phyloP scores from a whole-genome alignment of 495 filamentous ascomycete species.

The Penicillium soppii region DNA sequence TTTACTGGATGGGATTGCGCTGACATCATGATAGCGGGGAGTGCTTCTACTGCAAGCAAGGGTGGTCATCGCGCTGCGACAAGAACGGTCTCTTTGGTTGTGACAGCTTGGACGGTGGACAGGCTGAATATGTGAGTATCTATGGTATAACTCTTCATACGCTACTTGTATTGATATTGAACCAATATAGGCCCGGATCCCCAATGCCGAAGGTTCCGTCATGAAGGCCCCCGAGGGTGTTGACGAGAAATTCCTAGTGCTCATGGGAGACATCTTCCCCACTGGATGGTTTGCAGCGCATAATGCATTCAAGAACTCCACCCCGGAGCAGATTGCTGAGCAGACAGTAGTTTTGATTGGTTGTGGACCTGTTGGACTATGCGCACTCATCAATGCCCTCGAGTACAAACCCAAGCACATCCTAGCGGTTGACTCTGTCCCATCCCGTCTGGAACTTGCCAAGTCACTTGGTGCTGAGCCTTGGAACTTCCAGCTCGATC shows the following conservation, averaged over 20 bases:
- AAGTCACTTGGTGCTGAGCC: conserved; percentile 78
- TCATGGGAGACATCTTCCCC: conserved; percentile 62
- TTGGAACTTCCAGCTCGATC: conserved; percentile 74
- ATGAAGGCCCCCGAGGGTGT: conserved; percentile 75
- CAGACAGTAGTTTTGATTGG: conserved; percentile 81
- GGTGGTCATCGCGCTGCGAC: conserved; percentile 81
- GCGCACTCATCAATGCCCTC: conserved; percentile 79
- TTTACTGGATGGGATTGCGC: neutral
- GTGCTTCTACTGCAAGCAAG: conserved; percentile 89
- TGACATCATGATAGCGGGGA: conserved; percentile 52
- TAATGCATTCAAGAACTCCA: conserved; percentile 73
- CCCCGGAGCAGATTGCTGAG: conserved; percentile 59
- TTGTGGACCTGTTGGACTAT: conserved; percentile 87
- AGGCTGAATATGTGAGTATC: conserved; percentile 73
- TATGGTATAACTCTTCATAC: neutral
- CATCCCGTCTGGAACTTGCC: conserved; percentile 75
- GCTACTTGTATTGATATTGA: neutral
- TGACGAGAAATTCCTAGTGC: conserved; percentile 73
- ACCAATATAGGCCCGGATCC: conserved; percentile 63
- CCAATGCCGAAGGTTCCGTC: conserved; percentile 79
- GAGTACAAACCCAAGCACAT: conserved; percentile 79
- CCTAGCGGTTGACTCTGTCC: conserved; percentile 82
- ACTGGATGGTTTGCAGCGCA: conserved; percentile 89
- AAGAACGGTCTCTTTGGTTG: conserved; percentile 74
- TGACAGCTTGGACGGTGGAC: conserved; percentile 72